These are phyloP conservation scores for Pyrenochaeta sp. DNA, from an alignment of 2,329 filamentous ascomycete species.

Conservation along the genomic window DNA sequence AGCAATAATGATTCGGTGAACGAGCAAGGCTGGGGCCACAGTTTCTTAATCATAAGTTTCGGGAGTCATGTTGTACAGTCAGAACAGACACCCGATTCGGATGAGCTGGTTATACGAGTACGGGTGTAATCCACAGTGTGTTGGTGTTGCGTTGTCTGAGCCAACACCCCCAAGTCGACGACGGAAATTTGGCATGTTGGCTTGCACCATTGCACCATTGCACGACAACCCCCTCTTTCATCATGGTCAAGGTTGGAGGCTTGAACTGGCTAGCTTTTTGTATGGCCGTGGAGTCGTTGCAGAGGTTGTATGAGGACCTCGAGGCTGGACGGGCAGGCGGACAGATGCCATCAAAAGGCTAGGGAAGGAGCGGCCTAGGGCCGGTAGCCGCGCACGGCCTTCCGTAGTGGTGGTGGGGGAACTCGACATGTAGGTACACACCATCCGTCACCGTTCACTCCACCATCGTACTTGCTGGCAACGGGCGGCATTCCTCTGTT, in stretches of 20 bases:
- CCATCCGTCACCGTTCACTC: constrained; percentile 14
- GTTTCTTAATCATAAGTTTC: neutral
- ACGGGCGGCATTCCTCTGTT: neutral
- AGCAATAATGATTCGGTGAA: neutral
- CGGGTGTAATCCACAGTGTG: constrained; percentile 4
- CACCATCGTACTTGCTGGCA: constrained; percentile 22
- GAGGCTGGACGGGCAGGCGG: neutral
- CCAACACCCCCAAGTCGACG: neutral
- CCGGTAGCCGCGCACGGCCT: constrained; percentile 19
- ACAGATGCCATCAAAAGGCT: neutral
- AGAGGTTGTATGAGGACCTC: neutral
- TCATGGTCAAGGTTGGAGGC: too few species aligned
- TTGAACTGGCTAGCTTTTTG: neutral
- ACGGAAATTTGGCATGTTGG: too few species aligned
- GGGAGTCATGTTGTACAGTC: neutral
- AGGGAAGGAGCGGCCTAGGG: constrained; percentile 10
- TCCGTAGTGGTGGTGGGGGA: constrained; percentile 20
- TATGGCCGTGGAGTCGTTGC: neutral
- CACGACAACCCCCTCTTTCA: neutral
- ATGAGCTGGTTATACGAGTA: constrained; percentile 17
- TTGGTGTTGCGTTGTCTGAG: constrained; percentile 2
- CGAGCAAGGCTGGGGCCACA: neutral
- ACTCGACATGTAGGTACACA: constrained; percentile 10
- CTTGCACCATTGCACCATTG: too few species aligned
- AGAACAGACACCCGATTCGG: constrained; percentile 3